A percentile compares a stretch with the other conserved stretches of the same genome.
These are phyloP conservation scores for Bremia lactucae DNA, from an alignment of 352 stramenopile species.

Conservation along the genomic window DNA sequence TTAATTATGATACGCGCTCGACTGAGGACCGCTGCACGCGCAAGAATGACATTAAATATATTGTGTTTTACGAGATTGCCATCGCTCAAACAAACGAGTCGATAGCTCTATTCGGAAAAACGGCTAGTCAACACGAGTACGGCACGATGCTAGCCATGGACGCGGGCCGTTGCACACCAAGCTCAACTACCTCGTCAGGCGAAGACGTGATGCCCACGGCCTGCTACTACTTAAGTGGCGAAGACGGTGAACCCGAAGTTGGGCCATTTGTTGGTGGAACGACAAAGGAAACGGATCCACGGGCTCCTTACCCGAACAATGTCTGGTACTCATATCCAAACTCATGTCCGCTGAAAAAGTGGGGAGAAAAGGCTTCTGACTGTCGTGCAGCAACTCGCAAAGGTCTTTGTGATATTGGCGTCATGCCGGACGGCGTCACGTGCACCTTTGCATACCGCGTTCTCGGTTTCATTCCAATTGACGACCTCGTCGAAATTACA, in stretches of 20 bases:
- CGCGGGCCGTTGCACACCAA: slow-evolving; percentile 46
- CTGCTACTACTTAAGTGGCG: slow-evolving; percentile 71
- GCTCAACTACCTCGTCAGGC: slow-evolving; percentile 16
- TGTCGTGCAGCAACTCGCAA: slow-evolving; percentile 35
- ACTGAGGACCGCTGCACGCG: slow-evolving; percentile 44
- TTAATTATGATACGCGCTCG: slow-evolving; percentile 68
- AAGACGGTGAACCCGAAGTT: slow-evolving; percentile 45
- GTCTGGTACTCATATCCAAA: slow-evolving; percentile 79
- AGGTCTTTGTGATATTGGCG: slow-evolving; percentile 42
- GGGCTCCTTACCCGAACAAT: slow-evolving; percentile 58
- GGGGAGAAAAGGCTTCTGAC: slow-evolving; percentile 33
- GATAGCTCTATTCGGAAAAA: slow-evolving; percentile 48
- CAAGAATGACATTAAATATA: slow-evolving; percentile 74
- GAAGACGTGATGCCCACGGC: slow-evolving; percentile 30
- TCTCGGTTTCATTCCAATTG: slow-evolving; percentile 51
- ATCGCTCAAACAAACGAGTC: slow-evolving; percentile 72
- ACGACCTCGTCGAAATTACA: slow-evolving; percentile 70
- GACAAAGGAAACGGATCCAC: slow-evolving; percentile 33
- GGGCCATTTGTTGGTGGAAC: slow-evolving; percentile 56
- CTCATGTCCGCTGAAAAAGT: slow-evolving; percentile 42
- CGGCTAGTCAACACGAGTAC: slow-evolving; percentile 42
- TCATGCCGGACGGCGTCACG: slow-evolving; percentile 44
- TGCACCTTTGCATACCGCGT: slow-evolving; percentile 61
- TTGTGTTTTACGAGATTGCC: slow-evolving; percentile 78
- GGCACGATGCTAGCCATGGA: slow-evolving; percentile 61